These are phyloP conservation scores for Nicotiana tomentosiformis DNA, from an alignment of 257 asterid genomes.

Conservation along the genomic window DNA sequence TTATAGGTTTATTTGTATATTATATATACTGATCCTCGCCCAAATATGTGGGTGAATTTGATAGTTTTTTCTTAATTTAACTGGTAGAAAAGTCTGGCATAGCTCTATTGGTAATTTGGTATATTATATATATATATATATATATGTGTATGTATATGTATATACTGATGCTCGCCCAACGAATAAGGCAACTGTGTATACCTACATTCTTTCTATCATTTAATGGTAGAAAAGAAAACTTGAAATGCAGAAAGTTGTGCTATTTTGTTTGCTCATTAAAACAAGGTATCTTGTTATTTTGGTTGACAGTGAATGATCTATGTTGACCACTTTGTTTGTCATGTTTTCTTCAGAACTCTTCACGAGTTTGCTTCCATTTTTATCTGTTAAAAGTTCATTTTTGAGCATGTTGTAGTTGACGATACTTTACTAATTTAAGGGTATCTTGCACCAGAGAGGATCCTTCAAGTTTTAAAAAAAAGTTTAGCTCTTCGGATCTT, in stretches of 20 bases:
- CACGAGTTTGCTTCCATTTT: background rate
- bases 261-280: background rate
- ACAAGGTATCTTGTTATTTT: background rate
- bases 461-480: background rate
- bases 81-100: no score
- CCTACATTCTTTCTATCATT: no score
- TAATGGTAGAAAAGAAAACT: no score
- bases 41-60: background rate
- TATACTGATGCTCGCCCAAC: no score
- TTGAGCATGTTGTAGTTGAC: background rate
- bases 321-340: background rate
- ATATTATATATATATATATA: no score
- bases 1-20: background rate
- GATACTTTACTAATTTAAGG: background rate
- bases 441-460: background rate
- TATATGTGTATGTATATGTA: no score
- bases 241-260: background rate
- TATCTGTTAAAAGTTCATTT: background rate
- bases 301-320: background rate
- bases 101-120: no score
- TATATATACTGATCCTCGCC: background rate
- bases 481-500: background rate
- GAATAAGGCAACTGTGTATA: no score
- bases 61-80: no score
- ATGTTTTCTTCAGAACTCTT: background rate